phyloP scores from a whole-genome alignment of 2,329 filamentous ascomycete genomes.

The Aspergillus alliaceus region DNA sequence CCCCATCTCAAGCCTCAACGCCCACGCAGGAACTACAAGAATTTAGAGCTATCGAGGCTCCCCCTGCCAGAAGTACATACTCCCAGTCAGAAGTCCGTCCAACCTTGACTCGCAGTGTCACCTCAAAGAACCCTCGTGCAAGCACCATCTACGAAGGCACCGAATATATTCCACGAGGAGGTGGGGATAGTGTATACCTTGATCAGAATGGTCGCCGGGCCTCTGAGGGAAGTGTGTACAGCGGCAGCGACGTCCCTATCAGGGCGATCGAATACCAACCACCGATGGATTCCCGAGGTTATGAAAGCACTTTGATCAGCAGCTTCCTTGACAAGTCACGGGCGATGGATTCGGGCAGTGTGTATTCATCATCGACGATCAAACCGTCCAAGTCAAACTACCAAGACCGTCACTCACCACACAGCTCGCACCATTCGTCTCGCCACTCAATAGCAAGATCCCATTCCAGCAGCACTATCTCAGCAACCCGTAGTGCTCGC shows the following conservation, averaged over 20 bases:
- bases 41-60: conserved; percentile 35
- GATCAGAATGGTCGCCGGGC: conserved; percentile 35
- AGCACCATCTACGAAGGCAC: conserved; percentile 44
- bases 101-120: conserved; percentile 32
- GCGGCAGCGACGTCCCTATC: conserved; percentile 33
- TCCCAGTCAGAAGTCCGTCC: conserved; percentile 31
- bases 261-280: conserved; percentile 43
- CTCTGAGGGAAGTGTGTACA: conserved; percentile 40
- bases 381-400: conserved; percentile 33
- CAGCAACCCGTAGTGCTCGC: conserved; percentile 36
- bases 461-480: conserved; percentile 25
- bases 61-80: conserved; percentile 28
- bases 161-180: conserved; percentile 26
- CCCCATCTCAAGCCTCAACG: conserved; percentile 23
- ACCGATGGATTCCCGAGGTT: conserved; percentile 27
- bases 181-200: conserved; percentile 21
- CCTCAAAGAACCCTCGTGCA: conserved; percentile 42
- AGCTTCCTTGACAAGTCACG: conserved; percentile 39
- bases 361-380: conserved; percentile 39
- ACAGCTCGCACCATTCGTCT: conserved; percentile 20
- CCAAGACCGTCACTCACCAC: conserved; percentile 22
- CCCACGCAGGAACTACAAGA: conserved; percentile 24
- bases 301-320: conserved; percentile 44
- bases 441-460: conserved; percentile 23
- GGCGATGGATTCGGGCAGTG: conserved; percentile 28